Evolutionary conservation across 352 stramenopile genomes (phyloP).

Genomic region (Globisporangium nunn): DNA sequence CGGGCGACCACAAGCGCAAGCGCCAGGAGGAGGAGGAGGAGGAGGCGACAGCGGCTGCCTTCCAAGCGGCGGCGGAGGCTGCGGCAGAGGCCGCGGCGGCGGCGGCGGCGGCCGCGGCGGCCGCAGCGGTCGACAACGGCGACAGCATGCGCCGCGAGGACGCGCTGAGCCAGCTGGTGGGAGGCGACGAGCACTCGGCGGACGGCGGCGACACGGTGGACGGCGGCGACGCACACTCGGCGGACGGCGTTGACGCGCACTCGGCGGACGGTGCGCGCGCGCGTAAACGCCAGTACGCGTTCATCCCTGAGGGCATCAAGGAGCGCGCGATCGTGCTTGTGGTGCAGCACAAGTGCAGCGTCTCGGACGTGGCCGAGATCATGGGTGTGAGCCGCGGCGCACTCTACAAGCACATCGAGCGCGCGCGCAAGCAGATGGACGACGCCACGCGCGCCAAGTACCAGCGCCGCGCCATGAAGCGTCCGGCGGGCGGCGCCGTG

Average conservation of each 20-base stretch:
- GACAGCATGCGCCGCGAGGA: neutral
- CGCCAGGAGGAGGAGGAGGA: neutral
- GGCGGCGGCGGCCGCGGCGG: neutral
- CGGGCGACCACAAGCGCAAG: conserved; percentile 4
- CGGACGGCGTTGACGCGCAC: neutral
- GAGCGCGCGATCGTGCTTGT: conserved; percentile 10
- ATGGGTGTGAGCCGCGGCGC: conserved; percentile 7
- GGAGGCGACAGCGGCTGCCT: neutral
- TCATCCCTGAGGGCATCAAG: conserved; percentile 8
- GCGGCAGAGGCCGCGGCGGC: neutral
- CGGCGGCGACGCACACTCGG: neutral
- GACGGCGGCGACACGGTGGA: neutral
- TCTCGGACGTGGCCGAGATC: conserved; percentile 6
- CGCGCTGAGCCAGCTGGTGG: conserved; percentile 7
- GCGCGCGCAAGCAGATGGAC: conserved; percentile 7
- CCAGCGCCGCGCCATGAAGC: neutral
- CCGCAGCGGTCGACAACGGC: neutral
- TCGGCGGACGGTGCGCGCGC: neutral
- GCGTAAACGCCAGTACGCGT: conserved; percentile 7
- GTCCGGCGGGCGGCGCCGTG: neutral
- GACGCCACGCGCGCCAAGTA: conserved; percentile 1
- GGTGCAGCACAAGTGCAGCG: conserved; percentile 9
- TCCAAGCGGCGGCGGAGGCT: neutral
- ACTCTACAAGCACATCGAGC: conserved; percentile 10
- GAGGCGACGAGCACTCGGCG: neutral